phyloP scores from a whole-genome alignment of 768 basidiomycete species.

The Mycena haematopus region DNA sequence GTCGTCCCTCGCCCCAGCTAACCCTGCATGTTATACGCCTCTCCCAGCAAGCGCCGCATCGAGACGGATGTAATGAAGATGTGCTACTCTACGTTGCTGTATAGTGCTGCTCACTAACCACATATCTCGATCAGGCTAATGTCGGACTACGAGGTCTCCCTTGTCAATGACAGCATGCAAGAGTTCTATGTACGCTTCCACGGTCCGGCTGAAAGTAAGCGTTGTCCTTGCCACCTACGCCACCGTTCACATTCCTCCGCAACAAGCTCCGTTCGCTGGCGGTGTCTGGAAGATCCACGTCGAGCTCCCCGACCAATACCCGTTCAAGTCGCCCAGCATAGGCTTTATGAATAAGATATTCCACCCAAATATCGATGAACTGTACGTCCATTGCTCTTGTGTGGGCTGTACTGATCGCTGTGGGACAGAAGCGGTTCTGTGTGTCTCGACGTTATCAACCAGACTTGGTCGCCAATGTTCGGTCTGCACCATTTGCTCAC shows the following conservation, averaged over 20 bases:
- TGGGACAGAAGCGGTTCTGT: constrained; percentile 88
- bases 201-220: constrained; percentile 92
- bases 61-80: constrained; percentile 99
- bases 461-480: constrained; percentile 99
- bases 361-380: constrained; percentile 98
- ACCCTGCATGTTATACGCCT: constrained; percentile 56
- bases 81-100: constrained; percentile 49
- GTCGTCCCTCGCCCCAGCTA: constrained; percentile 38
- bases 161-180: constrained; percentile 98
- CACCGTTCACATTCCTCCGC: constrained; percentile 11
- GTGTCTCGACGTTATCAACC: constrained; percentile 98
- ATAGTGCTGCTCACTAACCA: constrained; percentile 18
- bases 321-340: constrained; percentile 98
- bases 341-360: constrained; percentile 99
- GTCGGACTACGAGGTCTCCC: constrained; percentile 97
- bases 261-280: constrained; percentile 90
- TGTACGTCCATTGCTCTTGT: constrained; percentile 62
- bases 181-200: constrained; percentile 98
- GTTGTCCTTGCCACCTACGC: constrained; percentile 11
- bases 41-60: constrained; percentile 89
- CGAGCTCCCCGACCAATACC: constrained; percentile 97
- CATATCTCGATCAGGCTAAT: constrained; percentile 74
- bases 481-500: constrained; percentile 57
- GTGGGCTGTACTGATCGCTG: constrained; percentile 18
- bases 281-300: constrained; percentile 99